A percentile compares a stretch with the other conserved stretches of the same genome.
Conservation (phyloP, 495 filamentous ascomycete genomes). For the Recurvomyces mirabilis region DNA sequence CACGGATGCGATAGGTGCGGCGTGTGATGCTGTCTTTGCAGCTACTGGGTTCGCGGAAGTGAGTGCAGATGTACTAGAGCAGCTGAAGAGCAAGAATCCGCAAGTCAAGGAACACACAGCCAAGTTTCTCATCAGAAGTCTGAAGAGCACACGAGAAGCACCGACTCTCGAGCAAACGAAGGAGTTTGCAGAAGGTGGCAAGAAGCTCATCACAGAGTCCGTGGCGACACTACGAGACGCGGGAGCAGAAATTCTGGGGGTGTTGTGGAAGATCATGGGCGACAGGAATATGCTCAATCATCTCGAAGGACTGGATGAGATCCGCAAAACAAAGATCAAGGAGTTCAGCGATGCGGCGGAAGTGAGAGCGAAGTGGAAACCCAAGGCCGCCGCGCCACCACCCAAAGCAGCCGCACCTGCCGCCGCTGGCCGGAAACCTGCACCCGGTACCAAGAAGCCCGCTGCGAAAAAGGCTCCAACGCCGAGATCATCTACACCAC, state of each 20-base stretch:
- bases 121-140: constrained; percentile 77
- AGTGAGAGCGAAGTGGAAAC: constrained; percentile 94
- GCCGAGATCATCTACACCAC: constrained; percentile 42
- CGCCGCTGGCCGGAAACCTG: constrained; percentile 33
- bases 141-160: constrained; percentile 71
- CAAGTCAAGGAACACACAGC: constrained; percentile 92
- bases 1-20: constrained; percentile 72
- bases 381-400: constrained; percentile 66
- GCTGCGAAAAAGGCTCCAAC: constrained; percentile 44
- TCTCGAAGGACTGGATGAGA: constrained; percentile 91
- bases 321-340: constrained; percentile 90
- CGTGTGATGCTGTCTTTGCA: constrained; percentile 75
- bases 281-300: constrained; percentile 94
- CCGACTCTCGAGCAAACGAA: constrained; percentile 75
- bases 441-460: constrained; percentile 17
- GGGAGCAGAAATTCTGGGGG: constrained; percentile 84
- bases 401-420: constrained; percentile 37
- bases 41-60: constrained; percentile 72
- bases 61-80: constrained; percentile 78
- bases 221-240: constrained; percentile 73
- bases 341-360: constrained; percentile 86
- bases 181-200: constrained; percentile 71
- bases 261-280: constrained; percentile 96
- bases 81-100: constrained; percentile 86
- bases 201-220: constrained; percentile 81